Conservation (phyloP, 2,329 filamentous ascomycete species). For the Escovopsis sp. region DNA sequence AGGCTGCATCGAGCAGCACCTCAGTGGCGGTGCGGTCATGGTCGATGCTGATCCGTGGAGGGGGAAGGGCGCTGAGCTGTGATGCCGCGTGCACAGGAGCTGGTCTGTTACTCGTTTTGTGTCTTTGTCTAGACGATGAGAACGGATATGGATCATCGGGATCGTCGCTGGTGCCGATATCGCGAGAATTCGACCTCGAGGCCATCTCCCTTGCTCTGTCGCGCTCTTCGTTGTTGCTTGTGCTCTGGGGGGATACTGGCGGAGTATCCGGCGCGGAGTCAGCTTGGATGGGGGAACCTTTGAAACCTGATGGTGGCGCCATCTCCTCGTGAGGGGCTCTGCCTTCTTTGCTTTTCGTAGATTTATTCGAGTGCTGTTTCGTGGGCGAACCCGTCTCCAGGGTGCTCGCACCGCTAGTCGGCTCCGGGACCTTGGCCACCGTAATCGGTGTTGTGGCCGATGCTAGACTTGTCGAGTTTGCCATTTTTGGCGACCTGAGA, state of each 20-base stretch:
- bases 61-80: background rate
- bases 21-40: constrained; percentile 10
- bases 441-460: background rate
- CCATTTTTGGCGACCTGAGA: constrained; percentile 12
- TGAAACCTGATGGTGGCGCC: too few species aligned
- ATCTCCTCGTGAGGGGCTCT: too few species aligned
- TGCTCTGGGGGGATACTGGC: background rate
- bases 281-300: too few species aligned
- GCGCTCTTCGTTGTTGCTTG: background rate
- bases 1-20: constrained; percentile 17
- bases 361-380: background rate
- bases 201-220: background rate
- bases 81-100: too few species aligned
- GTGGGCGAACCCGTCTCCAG: too few species aligned
- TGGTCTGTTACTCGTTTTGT: too few species aligned
- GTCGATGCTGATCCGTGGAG: background rate
- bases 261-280: background rate
- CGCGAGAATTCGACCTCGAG: background rate
- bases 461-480: too few species aligned
- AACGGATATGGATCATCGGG: too few species aligned
- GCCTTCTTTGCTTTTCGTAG: too few species aligned
- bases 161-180: background rate
- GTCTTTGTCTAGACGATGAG: too few species aligned
- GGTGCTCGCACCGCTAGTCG: too few species aligned
- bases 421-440: background rate